Evolutionary conservation across 78 protist genomes (phyloP).

Genomic region (Dictyostelium discoideum): DNA sequence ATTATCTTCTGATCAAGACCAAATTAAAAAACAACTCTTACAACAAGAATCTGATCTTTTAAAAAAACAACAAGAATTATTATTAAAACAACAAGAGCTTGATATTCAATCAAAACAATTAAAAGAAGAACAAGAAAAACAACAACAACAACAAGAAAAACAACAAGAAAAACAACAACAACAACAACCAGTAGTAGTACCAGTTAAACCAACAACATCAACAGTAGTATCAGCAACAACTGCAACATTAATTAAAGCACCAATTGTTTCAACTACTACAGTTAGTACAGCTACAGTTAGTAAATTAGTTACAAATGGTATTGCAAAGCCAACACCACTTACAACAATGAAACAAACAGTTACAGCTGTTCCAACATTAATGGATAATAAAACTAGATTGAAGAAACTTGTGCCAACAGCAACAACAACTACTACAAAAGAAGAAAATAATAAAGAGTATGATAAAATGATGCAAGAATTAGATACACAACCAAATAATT

Average conservation of each 20-base stretch:
- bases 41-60: not conserved
- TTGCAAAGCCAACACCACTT: not conserved
- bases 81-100: not conserved
- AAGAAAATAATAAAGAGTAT: slow-evolving; percentile 17
- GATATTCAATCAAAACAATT: not conserved
- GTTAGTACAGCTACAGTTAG: not conserved
- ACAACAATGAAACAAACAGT: not conserved
- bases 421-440: not conserved
- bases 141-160: not conserved
- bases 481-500: not conserved
- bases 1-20: not conserved
- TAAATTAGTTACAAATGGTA: not conserved
- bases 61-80: not conserved
- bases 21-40: not conserved
- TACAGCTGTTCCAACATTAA: not conserved
- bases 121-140: not conserved
- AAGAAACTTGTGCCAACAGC: not conserved
- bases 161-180: not conserved
- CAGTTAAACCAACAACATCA: not conserved
- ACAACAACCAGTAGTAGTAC: not conserved
- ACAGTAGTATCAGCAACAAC: not conserved
- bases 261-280: not conserved
- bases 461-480: not conserved
- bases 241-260: not conserved
- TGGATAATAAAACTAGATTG: not conserved